A percentile compares a stretch with the other conserved stretches of the same genome.
phyloP scores from a whole-genome alignment of 345 rosid species.

The Combretum micranthum region DNA sequence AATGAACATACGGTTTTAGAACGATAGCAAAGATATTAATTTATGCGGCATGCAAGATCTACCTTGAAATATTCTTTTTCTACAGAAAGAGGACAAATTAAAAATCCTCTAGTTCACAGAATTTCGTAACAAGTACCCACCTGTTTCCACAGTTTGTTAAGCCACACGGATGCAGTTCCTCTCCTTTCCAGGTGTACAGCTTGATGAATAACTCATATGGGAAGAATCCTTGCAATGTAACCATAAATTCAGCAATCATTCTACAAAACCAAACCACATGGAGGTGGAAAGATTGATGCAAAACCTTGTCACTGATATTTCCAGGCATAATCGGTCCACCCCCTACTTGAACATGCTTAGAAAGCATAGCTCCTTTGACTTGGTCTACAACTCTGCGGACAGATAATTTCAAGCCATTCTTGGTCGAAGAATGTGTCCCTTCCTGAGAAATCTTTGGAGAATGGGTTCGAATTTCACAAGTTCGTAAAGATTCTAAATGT shows the following conservation, averaged over 20 bases:
- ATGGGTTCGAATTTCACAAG: slow-evolving; percentile 4
- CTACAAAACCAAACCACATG: neutral
- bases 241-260: neutral
- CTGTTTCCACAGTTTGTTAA: slow-evolving; percentile 92
- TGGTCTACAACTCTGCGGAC: slow-evolving; percentile 34
- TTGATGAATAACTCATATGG: slow-evolving; percentile 67
- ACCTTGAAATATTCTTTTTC: too few relatives aligned
- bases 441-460: slow-evolving; percentile 9
- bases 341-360: slow-evolving; percentile 6
- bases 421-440: slow-evolving; percentile 12
- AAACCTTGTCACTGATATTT: slow-evolving; percentile 35
- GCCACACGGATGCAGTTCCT: slow-evolving; percentile 76
- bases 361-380: slow-evolving; percentile 30
- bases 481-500: slow-evolving; percentile 13
- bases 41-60: too few relatives aligned
- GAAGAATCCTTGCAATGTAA: slow-evolving; percentile 54
- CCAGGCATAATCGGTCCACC: slow-evolving; percentile 9
- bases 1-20: neutral
- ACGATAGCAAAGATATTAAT: neutral
- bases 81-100: neutral
- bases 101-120: neutral
- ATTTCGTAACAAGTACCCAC: slow-evolving; percentile 21
- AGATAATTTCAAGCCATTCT: slow-evolving; percentile 33
- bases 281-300: slow-evolving; percentile 7
- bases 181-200: slow-evolving; percentile 56